Evolutionary conservation across 805 yeast genomes (phyloP), one percentile per base, ranked within the genome.

Genomic region (Pichia californica): DNA sequence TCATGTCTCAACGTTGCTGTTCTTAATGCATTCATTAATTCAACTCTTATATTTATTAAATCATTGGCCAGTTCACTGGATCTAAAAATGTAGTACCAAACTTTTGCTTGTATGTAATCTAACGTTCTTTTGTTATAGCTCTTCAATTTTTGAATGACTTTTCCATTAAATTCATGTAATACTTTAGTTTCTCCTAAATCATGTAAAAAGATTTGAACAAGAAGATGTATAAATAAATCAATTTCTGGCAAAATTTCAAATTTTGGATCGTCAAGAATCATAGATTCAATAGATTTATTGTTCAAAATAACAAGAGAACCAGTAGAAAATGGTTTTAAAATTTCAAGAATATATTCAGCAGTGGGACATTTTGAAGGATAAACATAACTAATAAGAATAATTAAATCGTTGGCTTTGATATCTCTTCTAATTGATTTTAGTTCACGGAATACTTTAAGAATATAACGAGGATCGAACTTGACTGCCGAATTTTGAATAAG

Each of bases 1-100:
- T 93, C 97, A 58, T 91, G 96, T 55, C 96, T 82, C 52, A 93
- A 74, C 16, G 95, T 80, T 3, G 97, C 88, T 5, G 93, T 83
- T 66, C 96, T 80, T 55, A 93, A 71, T 10, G 84, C 87, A 19
- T 72, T 66, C 62, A 88, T 76, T 60, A 91, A 71, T 32, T 74
- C 78, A 7, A 87, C 75, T 60, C 95, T 77, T 41, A 86, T 68
- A n/a, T 76, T 63, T 39, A 71, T 67, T 46, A 77, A 66, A 52
- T 79, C 67, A 11, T 55, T 71, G 26, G 69, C 58, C 43, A 81
- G 66, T 67, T 91, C 98, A 52, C 79, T 77, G 2, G 88, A 76
- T 63, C 95, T 78, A 36, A 82, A 74, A 53, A 85, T 74, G 67
- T 88, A 91, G 61, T 91, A 93, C 98, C 98, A 93, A 48, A 85